Conservation (phyloP, 208 protist species). For the Acanthamoeba polyphaga region DNA sequence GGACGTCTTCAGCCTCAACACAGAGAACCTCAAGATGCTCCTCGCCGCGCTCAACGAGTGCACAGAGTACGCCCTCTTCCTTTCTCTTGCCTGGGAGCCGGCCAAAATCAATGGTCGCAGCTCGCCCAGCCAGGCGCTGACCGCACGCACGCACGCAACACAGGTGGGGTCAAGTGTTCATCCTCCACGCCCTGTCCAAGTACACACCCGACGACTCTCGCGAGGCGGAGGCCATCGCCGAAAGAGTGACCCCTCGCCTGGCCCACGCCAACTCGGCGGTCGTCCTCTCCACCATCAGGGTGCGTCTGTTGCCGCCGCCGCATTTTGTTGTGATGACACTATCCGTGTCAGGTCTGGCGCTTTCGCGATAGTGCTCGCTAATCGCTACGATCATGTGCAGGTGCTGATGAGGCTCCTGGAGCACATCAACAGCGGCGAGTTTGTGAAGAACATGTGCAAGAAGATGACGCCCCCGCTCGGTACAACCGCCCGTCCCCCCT, state of each 20-base stretch:
- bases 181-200: slow-evolving; percentile 96
- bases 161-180: slow-evolving; percentile 98
- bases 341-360: too few relatives aligned
- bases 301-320: slow-evolving; percentile 89
- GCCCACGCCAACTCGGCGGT: slow-evolving; percentile 99
- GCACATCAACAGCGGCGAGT: slow-evolving; percentile 86
- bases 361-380: too few relatives aligned
- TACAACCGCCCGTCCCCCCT: slow-evolving; percentile 28
- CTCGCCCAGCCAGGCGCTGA: not conserved
- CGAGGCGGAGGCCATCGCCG: slow-evolving; percentile 94
- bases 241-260: slow-evolving; percentile 96
- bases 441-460: slow-evolving; percentile 88
- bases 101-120: not conserved
- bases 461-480: slow-evolving; percentile 97
- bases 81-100: not conserved
- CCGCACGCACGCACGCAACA: not conserved
- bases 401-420: slow-evolving; percentile 89
- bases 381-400: not conserved
- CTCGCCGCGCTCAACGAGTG: slow-evolving; percentile 96
- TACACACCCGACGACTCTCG: slow-evolving; percentile 88
- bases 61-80: slow-evolving; percentile 92
- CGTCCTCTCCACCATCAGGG: slow-evolving; percentile 97
- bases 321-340: too few relatives aligned
- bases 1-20: slow-evolving; percentile 90
- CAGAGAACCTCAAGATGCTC: slow-evolving; percentile 95